phyloP scores from a whole-genome alignment of 2,329 filamentous ascomycete genomes.

The Exophiala viscosa region DNA sequence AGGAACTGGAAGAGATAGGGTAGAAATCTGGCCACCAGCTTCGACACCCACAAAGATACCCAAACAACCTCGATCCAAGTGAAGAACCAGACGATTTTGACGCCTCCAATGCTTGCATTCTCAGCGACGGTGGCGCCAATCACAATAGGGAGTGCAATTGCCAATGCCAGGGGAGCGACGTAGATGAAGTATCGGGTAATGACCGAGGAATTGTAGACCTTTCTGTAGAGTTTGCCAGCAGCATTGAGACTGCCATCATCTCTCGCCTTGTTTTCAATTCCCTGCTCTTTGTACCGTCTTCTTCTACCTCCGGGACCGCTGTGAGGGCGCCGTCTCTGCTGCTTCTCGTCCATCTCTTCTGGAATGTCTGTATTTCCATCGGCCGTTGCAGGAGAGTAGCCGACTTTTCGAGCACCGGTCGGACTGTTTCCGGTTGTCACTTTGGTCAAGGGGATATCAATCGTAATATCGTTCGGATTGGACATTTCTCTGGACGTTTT shows the following conservation, averaged over 20 bases:
- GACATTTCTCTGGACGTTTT: slow-evolving; percentile 39
- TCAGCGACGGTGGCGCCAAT: slow-evolving; percentile 53
- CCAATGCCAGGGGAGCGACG: slow-evolving; percentile 53
- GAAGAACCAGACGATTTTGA: slow-evolving; percentile 60
- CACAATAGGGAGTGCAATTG: slow-evolving; percentile 62
- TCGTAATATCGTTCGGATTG: slow-evolving; percentile 52
- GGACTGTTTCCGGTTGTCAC: slow-evolving; percentile 48
- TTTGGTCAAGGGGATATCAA: slow-evolving; percentile 59
- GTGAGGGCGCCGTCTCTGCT: slow-evolving; percentile 17
- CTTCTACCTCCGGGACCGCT: slow-evolving; percentile 30
- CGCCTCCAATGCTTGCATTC: slow-evolving; percentile 51
- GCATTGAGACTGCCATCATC: slow-evolving; percentile 56
- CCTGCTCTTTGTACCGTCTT: slow-evolving; percentile 36
- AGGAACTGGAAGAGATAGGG: slow-evolving; percentile 59
- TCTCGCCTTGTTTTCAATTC: slow-evolving; percentile 34
- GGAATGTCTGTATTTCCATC: slow-evolving; percentile 27
- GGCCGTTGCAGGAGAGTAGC: slow-evolving; percentile 34
- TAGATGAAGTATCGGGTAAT: slow-evolving; percentile 63
- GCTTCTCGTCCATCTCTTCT: slow-evolving; percentile 29
- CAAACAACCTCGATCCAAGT: slow-evolving; percentile 63
- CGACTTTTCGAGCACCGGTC: slow-evolving; percentile 42
- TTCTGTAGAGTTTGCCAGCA: slow-evolving; percentile 59
- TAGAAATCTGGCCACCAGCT: slow-evolving; percentile 56
- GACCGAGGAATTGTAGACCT: slow-evolving; percentile 60
- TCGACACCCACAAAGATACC: slow-evolving; percentile 61